phyloP scores from a whole-genome alignment of 495 filamentous ascomycete species.

The Penicillium egyptiacum region DNA sequence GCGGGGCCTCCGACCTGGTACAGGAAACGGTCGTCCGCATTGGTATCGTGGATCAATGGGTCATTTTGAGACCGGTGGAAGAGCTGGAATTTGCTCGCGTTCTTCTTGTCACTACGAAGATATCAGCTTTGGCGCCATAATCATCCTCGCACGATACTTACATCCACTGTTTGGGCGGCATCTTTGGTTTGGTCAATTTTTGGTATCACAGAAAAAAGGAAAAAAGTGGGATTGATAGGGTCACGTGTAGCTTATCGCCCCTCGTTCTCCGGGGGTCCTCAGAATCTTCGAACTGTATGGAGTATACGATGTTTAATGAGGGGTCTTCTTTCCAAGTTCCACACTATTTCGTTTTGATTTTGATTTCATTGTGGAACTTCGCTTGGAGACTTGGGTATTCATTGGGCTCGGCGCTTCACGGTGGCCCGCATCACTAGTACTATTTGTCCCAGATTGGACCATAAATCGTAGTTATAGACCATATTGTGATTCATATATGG shows the following conservation, averaged over 20 bases:
- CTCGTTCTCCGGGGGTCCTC: conserved; percentile 31
- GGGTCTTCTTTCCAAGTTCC: neutral
- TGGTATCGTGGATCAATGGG: conserved; percentile 84
- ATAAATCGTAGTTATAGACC: neutral
- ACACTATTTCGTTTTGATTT: neutral
- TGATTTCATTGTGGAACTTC: conserved; percentile 7
- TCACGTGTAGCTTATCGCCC: conserved; percentile 43
- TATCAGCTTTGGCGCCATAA: conserved; percentile 13
- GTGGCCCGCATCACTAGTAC: conserved; percentile 6
- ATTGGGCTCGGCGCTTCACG: conserved; percentile 8
- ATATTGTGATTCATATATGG: neutral
- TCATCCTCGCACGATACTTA: conserved; percentile 47
- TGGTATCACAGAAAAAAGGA: conserved; percentile 25
- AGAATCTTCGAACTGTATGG: conserved; percentile 7
- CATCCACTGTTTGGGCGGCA: conserved; percentile 87
- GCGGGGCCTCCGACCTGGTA: conserved; percentile 47
- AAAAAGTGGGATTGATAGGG: conserved; percentile 39
- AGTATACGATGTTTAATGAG: neutral
- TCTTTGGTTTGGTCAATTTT: conserved; percentile 41
- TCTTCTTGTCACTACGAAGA: conserved; percentile 80
- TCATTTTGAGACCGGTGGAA: conserved; percentile 97
- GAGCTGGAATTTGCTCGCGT: conserved; percentile 84
- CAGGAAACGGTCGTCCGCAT: conserved; percentile 79
- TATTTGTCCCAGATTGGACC: neutral
- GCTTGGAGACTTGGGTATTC: conserved; percentile 14